phyloP scores from a whole-genome alignment of 805 yeast species.

The Starmerella stigmatis region DNA sequence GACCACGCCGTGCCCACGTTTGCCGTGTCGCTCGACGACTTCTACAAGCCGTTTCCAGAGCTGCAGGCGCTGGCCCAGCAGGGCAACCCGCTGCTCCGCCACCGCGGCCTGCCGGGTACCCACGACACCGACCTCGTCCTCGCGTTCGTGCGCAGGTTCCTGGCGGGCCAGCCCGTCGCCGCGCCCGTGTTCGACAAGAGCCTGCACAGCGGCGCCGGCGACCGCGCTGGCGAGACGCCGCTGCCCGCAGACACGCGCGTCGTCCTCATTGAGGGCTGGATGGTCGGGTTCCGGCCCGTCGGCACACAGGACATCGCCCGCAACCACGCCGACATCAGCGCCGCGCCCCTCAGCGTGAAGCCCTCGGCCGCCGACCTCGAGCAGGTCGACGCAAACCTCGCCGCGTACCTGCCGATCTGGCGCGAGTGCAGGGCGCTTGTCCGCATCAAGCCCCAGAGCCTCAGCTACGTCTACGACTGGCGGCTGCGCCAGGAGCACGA shows the following conservation, averaged over 20 bases:
- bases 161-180: conserved; percentile 22
- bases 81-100: conserved; percentile 50
- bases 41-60: conserved; percentile 57
- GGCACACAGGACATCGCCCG: conserved; percentile 14
- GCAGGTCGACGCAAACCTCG: conserved; percentile 45
- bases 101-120: conserved; percentile 90
- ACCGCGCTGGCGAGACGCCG: conserved; percentile 35
- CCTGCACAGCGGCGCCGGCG: conserved; percentile 63
- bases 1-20: conserved; percentile 32
- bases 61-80: conserved; percentile 40
- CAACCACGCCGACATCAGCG: conserved; percentile 21
- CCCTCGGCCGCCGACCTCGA: conserved; percentile 20
- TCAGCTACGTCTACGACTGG: conserved; percentile 66
- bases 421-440: conserved; percentile 48
- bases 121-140: conserved; percentile 53
- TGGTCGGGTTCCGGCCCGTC: conserved; percentile 57
- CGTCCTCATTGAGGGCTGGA: conserved; percentile 89
- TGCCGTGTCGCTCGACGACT: conserved; percentile 71
- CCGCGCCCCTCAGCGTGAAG: conserved; percentile 25
- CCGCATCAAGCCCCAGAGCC: conserved; percentile 47
- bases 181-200: conserved; percentile 77
- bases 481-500: conserved; percentile 62
- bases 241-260: conserved; percentile 42
- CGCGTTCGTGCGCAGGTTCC: conserved; percentile 31
- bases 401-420: conserved; percentile 47